Percentiles rank a stretch among this genome's conserved stretches.
phyloP scores from a whole-genome alignment of 2,329 filamentous ascomycete species.

The Penicillium glabrum region DNA sequence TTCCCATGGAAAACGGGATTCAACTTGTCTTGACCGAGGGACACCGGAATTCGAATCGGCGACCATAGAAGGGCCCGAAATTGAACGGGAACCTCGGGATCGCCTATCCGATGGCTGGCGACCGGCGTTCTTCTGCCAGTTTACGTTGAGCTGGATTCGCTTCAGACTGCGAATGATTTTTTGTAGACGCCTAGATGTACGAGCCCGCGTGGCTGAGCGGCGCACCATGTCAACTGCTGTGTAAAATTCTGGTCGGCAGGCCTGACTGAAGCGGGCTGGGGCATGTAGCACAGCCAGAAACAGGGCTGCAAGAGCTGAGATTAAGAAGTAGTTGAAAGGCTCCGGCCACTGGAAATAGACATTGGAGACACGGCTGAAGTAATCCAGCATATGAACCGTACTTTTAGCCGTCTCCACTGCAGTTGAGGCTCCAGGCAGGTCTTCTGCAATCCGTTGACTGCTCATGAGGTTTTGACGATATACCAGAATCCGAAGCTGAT shows the following conservation, averaged over 20 bases:
- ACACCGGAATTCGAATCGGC: neutral
- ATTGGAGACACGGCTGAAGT: slow-evolving; percentile 37
- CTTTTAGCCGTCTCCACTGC: slow-evolving; percentile 44
- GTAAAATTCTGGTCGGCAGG: slow-evolving; percentile 45
- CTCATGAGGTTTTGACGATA: slow-evolving; percentile 47
- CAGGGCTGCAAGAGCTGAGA: slow-evolving; percentile 41
- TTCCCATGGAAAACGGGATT: neutral
- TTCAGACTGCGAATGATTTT: slow-evolving; percentile 60
- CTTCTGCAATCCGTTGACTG: slow-evolving; percentile 36
- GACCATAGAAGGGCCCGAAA: neutral
- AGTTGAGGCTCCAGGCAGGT: slow-evolving; percentile 37
- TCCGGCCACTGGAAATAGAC: slow-evolving; percentile 42
- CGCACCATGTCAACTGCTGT: slow-evolving; percentile 62
- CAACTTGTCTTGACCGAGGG: neutral
- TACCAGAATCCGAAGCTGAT: slow-evolving; percentile 48
- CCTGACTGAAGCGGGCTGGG: slow-evolving; percentile 42
- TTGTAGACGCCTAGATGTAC: slow-evolving; percentile 58
- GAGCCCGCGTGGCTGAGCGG: slow-evolving; percentile 56
- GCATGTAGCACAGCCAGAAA: slow-evolving; percentile 50
- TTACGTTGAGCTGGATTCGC: slow-evolving; percentile 55
- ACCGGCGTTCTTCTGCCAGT: slow-evolving; percentile 5
- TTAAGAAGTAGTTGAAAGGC: slow-evolving; percentile 45
- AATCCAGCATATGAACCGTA: slow-evolving; percentile 39
- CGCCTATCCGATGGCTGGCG: neutral
- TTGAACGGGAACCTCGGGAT: neutral